phyloP scores from a whole-genome alignment of 106 monocot genomes.

The Phalaenopsis aphrodite region DNA sequence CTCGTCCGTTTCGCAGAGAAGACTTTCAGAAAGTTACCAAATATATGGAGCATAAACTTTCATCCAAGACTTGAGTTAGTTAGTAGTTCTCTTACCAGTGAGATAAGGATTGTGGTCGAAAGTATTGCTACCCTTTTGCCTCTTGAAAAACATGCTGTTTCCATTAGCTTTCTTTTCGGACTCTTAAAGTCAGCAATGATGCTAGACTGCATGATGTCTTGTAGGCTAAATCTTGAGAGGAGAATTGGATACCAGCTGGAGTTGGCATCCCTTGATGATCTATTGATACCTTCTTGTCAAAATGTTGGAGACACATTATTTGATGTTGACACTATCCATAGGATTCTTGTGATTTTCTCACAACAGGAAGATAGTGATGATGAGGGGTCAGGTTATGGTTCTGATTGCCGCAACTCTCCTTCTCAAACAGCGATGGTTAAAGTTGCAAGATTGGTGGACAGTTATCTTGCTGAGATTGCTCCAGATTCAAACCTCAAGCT shows the following conservation, averaged over 20 bases:
- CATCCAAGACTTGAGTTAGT: neutral
- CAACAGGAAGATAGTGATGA: constrained; percentile 37
- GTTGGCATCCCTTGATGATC: constrained; percentile 47
- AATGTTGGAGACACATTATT: constrained; percentile 30
- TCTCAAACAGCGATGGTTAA: constrained; percentile 39
- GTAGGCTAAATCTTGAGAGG: constrained; percentile 42
- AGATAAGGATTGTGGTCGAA: constrained; percentile 33
- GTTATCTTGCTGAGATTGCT: constrained; percentile 60
- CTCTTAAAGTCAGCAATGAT: constrained; percentile 30
- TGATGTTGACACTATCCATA: constrained; percentile 43
- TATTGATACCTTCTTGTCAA: constrained; percentile 35
- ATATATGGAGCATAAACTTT: too few relatives aligned
- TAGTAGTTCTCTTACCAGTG: neutral
- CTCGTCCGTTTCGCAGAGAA: constrained; percentile 39
- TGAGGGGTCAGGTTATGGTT: constrained; percentile 24
- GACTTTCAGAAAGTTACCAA: constrained; percentile 7
- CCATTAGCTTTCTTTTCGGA: constrained; percentile 39
- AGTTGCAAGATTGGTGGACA: constrained; percentile 42
- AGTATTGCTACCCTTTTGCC: constrained; percentile 36
- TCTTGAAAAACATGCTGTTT: constrained; percentile 30
- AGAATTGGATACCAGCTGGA: constrained; percentile 42
- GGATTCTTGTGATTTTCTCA: constrained; percentile 41
- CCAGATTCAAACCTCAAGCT: constrained; percentile 43
- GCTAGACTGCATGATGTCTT: constrained; percentile 29
- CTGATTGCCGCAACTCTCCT: constrained; percentile 22